A percentile compares a stretch with the other conserved stretches of the same genome.
phyloP scores from a whole-genome alignment of 1,284 basidiomycete genomes.

The Entoloma clypeatum region DNA sequence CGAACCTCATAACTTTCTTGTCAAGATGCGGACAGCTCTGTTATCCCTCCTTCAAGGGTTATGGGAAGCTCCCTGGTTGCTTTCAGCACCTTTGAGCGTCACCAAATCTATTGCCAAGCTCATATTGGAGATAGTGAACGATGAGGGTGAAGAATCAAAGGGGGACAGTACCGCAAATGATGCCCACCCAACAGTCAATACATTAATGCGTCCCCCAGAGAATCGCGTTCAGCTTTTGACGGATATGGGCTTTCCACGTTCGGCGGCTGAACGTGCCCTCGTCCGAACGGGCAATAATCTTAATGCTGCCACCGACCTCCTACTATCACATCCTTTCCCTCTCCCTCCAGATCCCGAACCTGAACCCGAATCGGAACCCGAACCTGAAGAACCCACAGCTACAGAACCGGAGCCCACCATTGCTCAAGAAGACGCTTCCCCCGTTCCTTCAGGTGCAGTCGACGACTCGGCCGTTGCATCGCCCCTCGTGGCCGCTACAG shows the following conservation, averaged over 20 bases:
- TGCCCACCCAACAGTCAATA: too few species aligned
- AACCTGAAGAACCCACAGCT: constrained; percentile 7
- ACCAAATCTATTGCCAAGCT: constrained; percentile 75
- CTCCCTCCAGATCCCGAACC: constrained; percentile 60
- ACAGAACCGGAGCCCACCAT: constrained; percentile 6
- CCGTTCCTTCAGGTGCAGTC: constrained; percentile 4
- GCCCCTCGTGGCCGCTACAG: constrained; percentile 16
- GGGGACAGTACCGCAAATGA: constrained; percentile 34
- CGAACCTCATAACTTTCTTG: constrained; percentile 82
- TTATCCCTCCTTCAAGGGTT: constrained; percentile 67
- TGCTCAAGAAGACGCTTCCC: neutral
- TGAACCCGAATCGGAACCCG: constrained; percentile 26
- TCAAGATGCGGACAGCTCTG: constrained; percentile 71
- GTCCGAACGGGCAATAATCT: constrained; percentile 86
- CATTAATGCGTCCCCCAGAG: constrained; percentile 51
- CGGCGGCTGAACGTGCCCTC: constrained; percentile 82
- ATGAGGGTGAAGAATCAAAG: constrained; percentile 73
- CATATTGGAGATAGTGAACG: constrained; percentile 79
- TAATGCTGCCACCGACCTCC: constrained; percentile 83
- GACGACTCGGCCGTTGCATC: constrained; percentile 3
- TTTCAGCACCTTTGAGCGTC: constrained; percentile 67
- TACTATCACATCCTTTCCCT: constrained; percentile 81
- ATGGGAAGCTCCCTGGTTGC: constrained; percentile 87
- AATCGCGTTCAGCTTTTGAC: constrained; percentile 76
- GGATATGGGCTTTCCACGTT: constrained; percentile 96